A percentile compares a stretch with the other conserved stretches of the same genome.
phyloP scores from a whole-genome alignment of 495 filamentous ascomycete genomes.

The Hypomontagnella monticulosa region DNA sequence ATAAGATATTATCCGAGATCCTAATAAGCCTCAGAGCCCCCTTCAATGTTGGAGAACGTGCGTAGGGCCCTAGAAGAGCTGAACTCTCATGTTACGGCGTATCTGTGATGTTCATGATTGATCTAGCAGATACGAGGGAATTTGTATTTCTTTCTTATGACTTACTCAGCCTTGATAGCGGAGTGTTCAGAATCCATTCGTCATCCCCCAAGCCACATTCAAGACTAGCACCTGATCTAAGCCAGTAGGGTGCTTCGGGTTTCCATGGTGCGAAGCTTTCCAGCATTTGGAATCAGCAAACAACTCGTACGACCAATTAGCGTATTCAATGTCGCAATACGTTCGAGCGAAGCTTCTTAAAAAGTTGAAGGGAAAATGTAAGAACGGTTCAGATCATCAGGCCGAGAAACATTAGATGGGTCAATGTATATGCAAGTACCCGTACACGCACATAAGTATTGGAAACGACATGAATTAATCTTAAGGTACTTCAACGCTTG shows the following conservation, averaged over 20 bases:
- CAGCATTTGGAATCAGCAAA: slow-evolving; percentile 32
- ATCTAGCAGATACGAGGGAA: slow-evolving; percentile 10
- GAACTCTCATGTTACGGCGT: too few species aligned
- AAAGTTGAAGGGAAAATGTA: too few species aligned
- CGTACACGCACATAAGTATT: too few species aligned
- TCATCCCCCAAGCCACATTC: slow-evolving; percentile 29
- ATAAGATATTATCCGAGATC: too few species aligned
- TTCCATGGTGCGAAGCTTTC: slow-evolving; percentile 1
- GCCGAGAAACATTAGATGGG: background rate
- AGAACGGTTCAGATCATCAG: too few species aligned
- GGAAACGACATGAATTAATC: background rate
- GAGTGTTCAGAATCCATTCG: slow-evolving; percentile 25
- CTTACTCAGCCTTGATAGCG: slow-evolving; percentile 46
- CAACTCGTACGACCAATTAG: slow-evolving; percentile 12
- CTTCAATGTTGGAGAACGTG: too few species aligned
- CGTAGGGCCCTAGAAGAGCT: slow-evolving; percentile 4
- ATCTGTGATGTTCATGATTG: too few species aligned
- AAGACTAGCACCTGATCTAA: slow-evolving; percentile 17
- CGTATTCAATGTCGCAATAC: too few species aligned
- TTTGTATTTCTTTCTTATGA: slow-evolving; percentile 9
- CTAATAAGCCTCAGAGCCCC: too few species aligned
- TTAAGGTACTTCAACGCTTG: background rate
- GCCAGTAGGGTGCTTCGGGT: background rate
- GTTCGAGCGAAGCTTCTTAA: too few species aligned
- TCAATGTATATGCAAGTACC: slow-evolving; percentile 1